Evolutionary conservation across 495 filamentous ascomycete genomes (phyloP).

Genomic region (Mytilinidion resinicola): DNA sequence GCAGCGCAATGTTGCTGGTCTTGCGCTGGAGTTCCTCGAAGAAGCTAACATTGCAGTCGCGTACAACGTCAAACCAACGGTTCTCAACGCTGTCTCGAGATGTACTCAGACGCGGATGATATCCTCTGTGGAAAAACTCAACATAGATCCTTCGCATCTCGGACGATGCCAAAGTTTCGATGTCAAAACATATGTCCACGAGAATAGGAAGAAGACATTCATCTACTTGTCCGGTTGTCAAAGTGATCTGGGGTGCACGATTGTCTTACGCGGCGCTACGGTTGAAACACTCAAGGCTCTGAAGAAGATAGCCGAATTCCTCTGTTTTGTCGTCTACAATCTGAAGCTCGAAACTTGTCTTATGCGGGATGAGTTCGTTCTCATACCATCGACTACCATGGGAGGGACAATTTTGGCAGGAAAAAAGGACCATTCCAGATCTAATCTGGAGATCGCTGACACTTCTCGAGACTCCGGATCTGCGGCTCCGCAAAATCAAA

Average conservation of each 20-base stretch:
- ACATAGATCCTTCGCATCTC: slow-evolving; percentile 67
- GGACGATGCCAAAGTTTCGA: slow-evolving; percentile 83
- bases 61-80: slow-evolving; percentile 92
- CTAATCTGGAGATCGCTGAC: neutral
- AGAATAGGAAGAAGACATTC: slow-evolving; percentile 82
- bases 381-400: slow-evolving; percentile 63
- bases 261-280: slow-evolving; percentile 80
- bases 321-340: slow-evolving; percentile 98
- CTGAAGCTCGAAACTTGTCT: slow-evolving; percentile 91
- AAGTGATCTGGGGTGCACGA: slow-evolving; percentile 92
- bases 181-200: slow-evolving; percentile 86
- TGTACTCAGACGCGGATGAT: slow-evolving; percentile 88
- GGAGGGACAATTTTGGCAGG: slow-evolving; percentile 27
- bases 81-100: slow-evolving; percentile 88
- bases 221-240: slow-evolving; percentile 90
- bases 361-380: slow-evolving; percentile 91
- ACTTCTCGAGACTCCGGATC: neutral
- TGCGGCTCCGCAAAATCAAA: too few relatives aligned
- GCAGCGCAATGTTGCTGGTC: slow-evolving; percentile 81
- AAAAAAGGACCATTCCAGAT: neutral
- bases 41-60: slow-evolving; percentile 85
- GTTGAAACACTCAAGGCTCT: slow-evolving; percentile 63
- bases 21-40: slow-evolving; percentile 80
- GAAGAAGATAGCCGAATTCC: slow-evolving; percentile 95
- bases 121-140: slow-evolving; percentile 90